Evolutionary conservation across 768 basidiomycete genomes (phyloP), one percentile per base, ranked within the genome.

Genomic region (Candolleomyces efflorescens): DNA sequence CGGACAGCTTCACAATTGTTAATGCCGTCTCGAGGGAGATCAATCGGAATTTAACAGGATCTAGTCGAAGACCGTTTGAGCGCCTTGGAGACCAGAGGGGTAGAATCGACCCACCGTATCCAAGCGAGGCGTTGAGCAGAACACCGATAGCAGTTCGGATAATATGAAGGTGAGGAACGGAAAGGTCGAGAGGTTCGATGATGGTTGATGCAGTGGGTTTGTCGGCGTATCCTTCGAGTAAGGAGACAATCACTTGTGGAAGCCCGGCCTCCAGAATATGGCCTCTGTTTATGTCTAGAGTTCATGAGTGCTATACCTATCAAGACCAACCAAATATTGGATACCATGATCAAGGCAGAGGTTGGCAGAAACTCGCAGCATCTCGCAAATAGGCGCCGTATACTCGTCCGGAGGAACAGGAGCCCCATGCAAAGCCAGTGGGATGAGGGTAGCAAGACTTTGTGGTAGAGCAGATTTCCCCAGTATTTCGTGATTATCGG

Each of bases 271-370:
- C 89, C 13, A 92, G 76, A 4, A 94, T 75, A 18, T 78, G 75
- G 9, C 79, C 82, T 62, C 92, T 79, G 68, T 94, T 94, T 37
- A 80, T 86, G 67, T 94, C 92, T 94, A 58, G 18, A 36, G 50
- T 23, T 44, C 38, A 18, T 36, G 27, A 36, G 32, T 18, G 41
- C 47, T 49, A 36, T 32, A 54, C 17, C 50, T 49, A 18, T 52
- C 18, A 55, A 39, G 27, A 38, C 46, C 41, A 50, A 45, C 39
- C 26, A 15, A 18, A 27, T 43, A 43, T 22, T 68, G 82, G 32
- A 59, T 62, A 85, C 90, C 85, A 64, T 93, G 90, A 67, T 94
- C 90, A 73, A 91, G 85, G 69, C 89, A 92, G 17, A 94, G 71
- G 70, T 94, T 94, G 12, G 92, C 92, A 23, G 84, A 84, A 13